Base-by-base conservation (phyloP, 2,329 filamentous ascomycete genomes). In the Claviceps sp. region DNA sequence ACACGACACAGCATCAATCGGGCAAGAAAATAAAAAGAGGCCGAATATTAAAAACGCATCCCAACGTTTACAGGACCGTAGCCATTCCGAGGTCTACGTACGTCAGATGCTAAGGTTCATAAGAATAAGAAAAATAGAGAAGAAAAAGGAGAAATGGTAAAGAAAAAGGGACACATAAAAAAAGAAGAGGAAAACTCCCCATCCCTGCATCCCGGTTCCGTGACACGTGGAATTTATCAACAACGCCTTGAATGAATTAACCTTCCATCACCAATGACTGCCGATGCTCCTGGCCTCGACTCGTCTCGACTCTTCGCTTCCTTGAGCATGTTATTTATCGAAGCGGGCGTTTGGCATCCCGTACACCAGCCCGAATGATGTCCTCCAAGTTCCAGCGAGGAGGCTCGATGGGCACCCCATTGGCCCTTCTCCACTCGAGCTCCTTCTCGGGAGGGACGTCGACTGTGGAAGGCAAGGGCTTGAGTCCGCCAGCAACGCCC, bases 341-440 rank as follows among this genome's bases (percentile, higher is more conserved):
- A 63, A 94, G 71, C 48, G 82, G 79, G 51, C 77, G 62, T 71
- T 93, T 89, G 60, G 84, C 79, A 67, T 94, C 88, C 60, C 85
- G 78, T 22, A 84, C 85, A 56, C 87, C 87, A 50, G 77, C 74
- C 58, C 78, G 79, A 57, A 95, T 75, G 48, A 96, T 82, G 56
- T 95, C 89, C 52, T 89, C 81, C n/a, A 95, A 68, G 56, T 75
- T 77, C 90, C 90, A 96, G 59, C 90, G 76, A 11, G 90, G 90
- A 51, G 87, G 79, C 58, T 74, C 71, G 59, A 95, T 74, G 51
- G 93, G 81, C 18, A 90, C 67, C 42, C 79, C 78, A 47, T 77
- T 79, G 52, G 74, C 73, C 60, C 75, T 76, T 52, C 77, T 73
- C 76, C 81, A 81, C 61, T 86, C 80, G 56, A 77, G 73, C 67